Conservation (phyloP, 2,329 filamentous ascomycete genomes). For the Zasmidium cellare region DNA sequence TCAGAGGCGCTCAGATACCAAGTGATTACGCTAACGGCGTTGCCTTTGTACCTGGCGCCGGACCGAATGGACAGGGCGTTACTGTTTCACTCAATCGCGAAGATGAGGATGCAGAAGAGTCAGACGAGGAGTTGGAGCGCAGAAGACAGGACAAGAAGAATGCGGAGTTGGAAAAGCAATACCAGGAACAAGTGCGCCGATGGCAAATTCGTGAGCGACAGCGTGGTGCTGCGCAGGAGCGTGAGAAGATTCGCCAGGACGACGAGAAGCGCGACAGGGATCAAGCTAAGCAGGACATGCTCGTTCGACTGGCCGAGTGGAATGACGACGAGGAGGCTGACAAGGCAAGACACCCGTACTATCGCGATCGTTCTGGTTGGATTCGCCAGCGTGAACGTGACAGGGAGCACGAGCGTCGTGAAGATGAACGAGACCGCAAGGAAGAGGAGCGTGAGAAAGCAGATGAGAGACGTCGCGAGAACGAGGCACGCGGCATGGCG, state of each 20-base stretch:
- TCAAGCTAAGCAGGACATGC: constrained; percentile 65
- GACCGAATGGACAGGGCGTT: constrained; percentile 47
- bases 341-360: constrained; percentile 84
- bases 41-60: constrained; percentile 73
- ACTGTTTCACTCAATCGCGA: constrained; percentile 61
- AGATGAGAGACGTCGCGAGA: constrained; percentile 63
- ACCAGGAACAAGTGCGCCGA: constrained; percentile 80
- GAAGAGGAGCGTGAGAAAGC: constrained; percentile 75
- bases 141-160: constrained; percentile 70
- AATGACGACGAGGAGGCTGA: constrained; percentile 84
- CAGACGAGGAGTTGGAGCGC: constrained; percentile 79
- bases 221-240: constrained; percentile 78
- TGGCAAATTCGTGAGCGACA: constrained; percentile 89
- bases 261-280: constrained; percentile 68
- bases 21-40: constrained; percentile 76
- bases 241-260: constrained; percentile 78
- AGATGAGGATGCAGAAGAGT: constrained; percentile 84
- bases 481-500: constrained; percentile 79
- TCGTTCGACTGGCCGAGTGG: constrained; percentile 75
- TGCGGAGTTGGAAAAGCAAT: constrained; percentile 75
- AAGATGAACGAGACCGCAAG: constrained; percentile 80
- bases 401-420: constrained; percentile 69
- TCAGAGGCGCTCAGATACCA: constrained; percentile 60
- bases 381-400: constrained; percentile 75
- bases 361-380: constrained; percentile 82